Conservation (phyloP, 495 filamentous ascomycete species). For the Lophium mytilinum region DNA sequence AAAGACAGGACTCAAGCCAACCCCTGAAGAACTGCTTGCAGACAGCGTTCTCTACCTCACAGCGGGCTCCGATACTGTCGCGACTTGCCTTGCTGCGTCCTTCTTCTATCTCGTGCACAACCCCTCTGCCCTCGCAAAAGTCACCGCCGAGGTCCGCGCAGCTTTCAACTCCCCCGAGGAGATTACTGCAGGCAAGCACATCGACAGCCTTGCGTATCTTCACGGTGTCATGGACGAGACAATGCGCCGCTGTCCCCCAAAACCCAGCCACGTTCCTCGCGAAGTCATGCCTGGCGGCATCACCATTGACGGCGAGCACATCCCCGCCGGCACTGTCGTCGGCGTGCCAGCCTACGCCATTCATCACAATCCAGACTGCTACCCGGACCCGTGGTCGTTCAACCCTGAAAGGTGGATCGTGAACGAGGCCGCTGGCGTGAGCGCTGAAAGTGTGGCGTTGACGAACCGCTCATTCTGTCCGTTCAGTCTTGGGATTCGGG, state of each 20-base stretch:
- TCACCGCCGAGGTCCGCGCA: constrained; percentile 45
- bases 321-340: constrained; percentile 40
- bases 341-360: constrained; percentile 17
- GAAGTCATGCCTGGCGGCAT: constrained; percentile 55
- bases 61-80: constrained; percentile 26
- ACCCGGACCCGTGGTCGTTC: constrained; percentile 14
- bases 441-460: background rate
- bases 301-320: constrained; percentile 42
- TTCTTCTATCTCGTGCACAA: constrained; percentile 58
- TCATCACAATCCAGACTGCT: constrained; percentile 19
- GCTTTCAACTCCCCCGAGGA: constrained; percentile 44
- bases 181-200: constrained; percentile 34
- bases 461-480: constrained; percentile 11
- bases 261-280: constrained; percentile 49
- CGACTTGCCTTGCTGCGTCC: constrained; percentile 42
- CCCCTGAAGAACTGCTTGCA: constrained; percentile 22
- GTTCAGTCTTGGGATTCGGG: constrained; percentile 10
- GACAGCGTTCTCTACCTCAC: constrained; percentile 31
- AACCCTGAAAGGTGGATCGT: constrained; percentile 23
- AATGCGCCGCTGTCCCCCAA: constrained; percentile 57
- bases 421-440: background rate
- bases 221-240: constrained; percentile 57
- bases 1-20: constrained; percentile 25
- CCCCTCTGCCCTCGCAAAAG: constrained; percentile 33
- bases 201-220: constrained; percentile 45